These are phyloP conservation scores for Phytophthora parvispora DNA, from an alignment of 352 stramenopile species.

Conservation along the genomic window DNA sequence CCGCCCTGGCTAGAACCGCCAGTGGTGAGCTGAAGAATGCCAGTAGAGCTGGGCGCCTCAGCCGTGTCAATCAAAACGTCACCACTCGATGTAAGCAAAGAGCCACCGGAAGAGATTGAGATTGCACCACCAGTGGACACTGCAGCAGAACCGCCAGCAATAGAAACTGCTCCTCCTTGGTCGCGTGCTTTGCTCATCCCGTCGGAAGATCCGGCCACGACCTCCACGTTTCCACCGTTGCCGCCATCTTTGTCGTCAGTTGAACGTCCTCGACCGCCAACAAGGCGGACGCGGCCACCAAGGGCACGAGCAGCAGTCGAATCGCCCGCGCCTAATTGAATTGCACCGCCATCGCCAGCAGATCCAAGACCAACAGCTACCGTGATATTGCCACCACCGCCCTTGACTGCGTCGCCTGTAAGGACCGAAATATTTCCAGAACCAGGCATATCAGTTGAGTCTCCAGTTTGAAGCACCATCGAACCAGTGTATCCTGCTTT, in stretches of 20 bases:
- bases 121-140: conserved; percentile 56
- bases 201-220: conserved; percentile 55
- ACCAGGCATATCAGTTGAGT: conserved; percentile 51
- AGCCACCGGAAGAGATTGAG: conserved; percentile 51
- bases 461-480: conserved; percentile 76
- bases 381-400: conserved; percentile 71
- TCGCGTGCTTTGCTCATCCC: conserved; percentile 50
- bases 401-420: conserved; percentile 61
- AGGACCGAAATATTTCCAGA: conserved; percentile 77
- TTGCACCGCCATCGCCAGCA: conserved; percentile 61
- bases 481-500: conserved; percentile 77
- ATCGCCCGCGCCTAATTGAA: conserved; percentile 58
- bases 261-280: conserved; percentile 54
- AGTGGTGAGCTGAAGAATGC: conserved; percentile 43
- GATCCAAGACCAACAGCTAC: conserved; percentile 54
- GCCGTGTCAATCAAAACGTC: conserved; percentile 48
- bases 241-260: conserved; percentile 66
- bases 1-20: conserved; percentile 40
- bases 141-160: conserved; percentile 53
- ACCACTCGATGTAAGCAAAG: conserved; percentile 50
- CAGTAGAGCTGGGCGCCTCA: conserved; percentile 37
- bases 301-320: conserved; percentile 42
- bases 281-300: conserved; percentile 59
- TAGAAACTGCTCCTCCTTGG: conserved; percentile 43
- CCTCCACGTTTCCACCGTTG: conserved; percentile 60